Evolutionary conservation across 768 basidiomycete genomes (phyloP), one percentile per base, ranked within the genome.

Genomic region (Kwoniella newhampshirensis): DNA sequence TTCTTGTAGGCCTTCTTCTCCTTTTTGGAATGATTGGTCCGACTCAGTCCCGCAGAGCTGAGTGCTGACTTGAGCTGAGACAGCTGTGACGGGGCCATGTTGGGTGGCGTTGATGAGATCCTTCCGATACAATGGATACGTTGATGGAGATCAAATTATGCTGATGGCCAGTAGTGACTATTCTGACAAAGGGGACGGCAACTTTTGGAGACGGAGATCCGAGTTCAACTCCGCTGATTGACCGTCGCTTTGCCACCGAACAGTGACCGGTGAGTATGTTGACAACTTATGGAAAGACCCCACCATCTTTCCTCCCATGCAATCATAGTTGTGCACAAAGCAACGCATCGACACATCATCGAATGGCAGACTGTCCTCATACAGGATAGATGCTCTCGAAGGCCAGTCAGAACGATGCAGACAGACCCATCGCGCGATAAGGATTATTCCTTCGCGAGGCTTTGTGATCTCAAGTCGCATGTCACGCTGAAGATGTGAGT

Each of bases 381-480:
- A 13, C 6, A 6, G 6, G 32, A 32, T 32, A 32, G 6, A 32
- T 13, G 32, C 32, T 13, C 50, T 39, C n/a, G 2, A 51, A 25
- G 15, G 21, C 11, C 23, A 9, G 40, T 32, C 13, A 13, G 15
- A 21, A 47, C 36, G 28, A 66, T 62, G 62, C 54, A 54, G 25
- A 45, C 40, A 25, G 66, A 68, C 35, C 55, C 67, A 15, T 66
- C 70, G 9, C 43, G 65, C 20, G 70, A 68, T 48, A 72, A 91
- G 66, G 91, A 96, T 75, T 90, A 92, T 68, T 91, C 90, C 2
- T 96, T 94, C 72, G 92, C 91, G 5, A 87, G 87, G 73, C 83
- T 92, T 18, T 88, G 88, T 51, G 89, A 93, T 75, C 82, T 96
- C 58, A 92, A 89, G 74, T 77, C 89, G 7, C 89, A 88, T 40